phyloP scores from a whole-genome alignment of 1,139 yeast genomes.

The Lodderomyces pseudojiufengensis region DNA sequence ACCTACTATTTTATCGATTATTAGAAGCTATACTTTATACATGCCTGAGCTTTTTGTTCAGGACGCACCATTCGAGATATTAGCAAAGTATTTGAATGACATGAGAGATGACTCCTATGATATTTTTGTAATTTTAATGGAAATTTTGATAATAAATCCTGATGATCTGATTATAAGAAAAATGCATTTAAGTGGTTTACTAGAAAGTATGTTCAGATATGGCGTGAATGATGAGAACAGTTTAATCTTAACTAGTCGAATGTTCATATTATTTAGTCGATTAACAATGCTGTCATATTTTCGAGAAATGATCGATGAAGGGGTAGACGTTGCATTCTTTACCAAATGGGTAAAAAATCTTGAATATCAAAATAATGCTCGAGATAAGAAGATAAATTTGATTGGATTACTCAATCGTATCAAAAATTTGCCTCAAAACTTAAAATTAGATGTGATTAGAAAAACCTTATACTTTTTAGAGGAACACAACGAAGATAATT shows the following conservation, averaged over 20 bases:
- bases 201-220: conserved; percentile 43
- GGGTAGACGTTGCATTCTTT: conserved; percentile 26
- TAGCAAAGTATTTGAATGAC: conserved; percentile 53
- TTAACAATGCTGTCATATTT: conserved; percentile 38
- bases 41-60: conserved; percentile 46
- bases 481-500: conserved; percentile 60
- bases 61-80: conserved; percentile 45
- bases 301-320: conserved; percentile 29
- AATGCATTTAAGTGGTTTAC: conserved; percentile 45
- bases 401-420: conserved; percentile 54
- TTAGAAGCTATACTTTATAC: conserved; percentile 68
- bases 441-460: conserved; percentile 40
- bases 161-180: conserved; percentile 28
- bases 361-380: conserved; percentile 62
- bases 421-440: conserved; percentile 15
- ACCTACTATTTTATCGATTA: conserved; percentile 61
- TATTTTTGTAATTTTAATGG: conserved; percentile 56
- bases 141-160: conserved; percentile 42
- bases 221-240: conserved; percentile 45
- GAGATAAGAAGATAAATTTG: conserved; percentile 59
- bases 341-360: conserved; percentile 34
- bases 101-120: conserved; percentile 72
- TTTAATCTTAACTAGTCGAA: conserved; percentile 46
- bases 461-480: conserved; percentile 63
- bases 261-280: conserved; percentile 53